Evolutionary conservation across 495 filamentous ascomycete genomes (phyloP).

Genomic region (Cudoniella acicularis): DNA sequence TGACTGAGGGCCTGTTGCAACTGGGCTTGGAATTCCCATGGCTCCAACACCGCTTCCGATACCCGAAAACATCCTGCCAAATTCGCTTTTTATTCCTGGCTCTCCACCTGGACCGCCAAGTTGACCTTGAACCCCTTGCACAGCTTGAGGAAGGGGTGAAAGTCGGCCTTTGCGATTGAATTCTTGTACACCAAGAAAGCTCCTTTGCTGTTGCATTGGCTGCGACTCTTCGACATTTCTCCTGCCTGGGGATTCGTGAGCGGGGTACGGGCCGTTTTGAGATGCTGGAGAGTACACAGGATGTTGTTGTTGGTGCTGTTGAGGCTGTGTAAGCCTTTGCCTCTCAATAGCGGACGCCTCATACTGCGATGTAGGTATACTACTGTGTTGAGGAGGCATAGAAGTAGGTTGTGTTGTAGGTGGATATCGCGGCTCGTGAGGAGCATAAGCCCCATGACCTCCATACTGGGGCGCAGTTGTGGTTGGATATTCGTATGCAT

Average conservation of each 20-base stretch:
- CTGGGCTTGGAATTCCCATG: slow-evolving; percentile 31
- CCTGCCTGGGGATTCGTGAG: slow-evolving; percentile 48
- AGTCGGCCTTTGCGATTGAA: slow-evolving; percentile 61
- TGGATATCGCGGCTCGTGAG: slow-evolving; percentile 25
- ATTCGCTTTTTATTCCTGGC: slow-evolving; percentile 84
- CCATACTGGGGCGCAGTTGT: slow-evolving; percentile 36
- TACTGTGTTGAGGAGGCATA: slow-evolving; percentile 35
- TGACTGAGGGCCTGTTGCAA: slow-evolving; percentile 31
- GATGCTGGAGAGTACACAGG: slow-evolving; percentile 9
- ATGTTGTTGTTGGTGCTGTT: slow-evolving; percentile 18
- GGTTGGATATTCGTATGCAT: slow-evolving; percentile 34
- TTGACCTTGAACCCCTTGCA: slow-evolving; percentile 84
- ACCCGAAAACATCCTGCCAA: slow-evolving; percentile 87
- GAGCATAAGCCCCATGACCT: slow-evolving; percentile 16
- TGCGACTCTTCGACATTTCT: slow-evolving; percentile 58
- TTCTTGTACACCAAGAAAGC: slow-evolving; percentile 56
- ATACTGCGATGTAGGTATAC: slow-evolving; percentile 29
- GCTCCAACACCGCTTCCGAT: slow-evolving; percentile 81
- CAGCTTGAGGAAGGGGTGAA: slow-evolving; percentile 85
- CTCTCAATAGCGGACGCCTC: slow-evolving; percentile 28
- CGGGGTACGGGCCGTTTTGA: slow-evolving; percentile 30
- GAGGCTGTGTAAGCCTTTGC: slow-evolving; percentile 32
- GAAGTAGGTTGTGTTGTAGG: slow-evolving; percentile 44
- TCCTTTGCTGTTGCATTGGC: slow-evolving; percentile 36
- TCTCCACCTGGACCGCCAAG: slow-evolving; percentile 70